phyloP scores from a whole-genome alignment of 2,329 filamentous ascomycete genomes.

The Mycosphaerella sp. region DNA sequence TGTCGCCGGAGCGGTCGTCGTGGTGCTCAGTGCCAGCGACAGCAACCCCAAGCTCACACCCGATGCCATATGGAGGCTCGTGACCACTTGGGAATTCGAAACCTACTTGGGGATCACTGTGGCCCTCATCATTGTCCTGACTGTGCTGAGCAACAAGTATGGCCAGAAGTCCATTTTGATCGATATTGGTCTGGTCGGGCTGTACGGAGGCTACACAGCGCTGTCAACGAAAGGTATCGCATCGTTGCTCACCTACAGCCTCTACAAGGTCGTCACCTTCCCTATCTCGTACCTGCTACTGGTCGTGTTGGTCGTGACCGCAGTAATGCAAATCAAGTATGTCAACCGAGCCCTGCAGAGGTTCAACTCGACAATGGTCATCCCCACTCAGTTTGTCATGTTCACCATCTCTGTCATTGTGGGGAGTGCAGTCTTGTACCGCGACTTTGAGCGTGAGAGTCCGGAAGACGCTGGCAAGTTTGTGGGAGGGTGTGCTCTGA shows the following conservation, averaged over 20 bases:
- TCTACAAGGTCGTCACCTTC: slow-evolving; percentile 83
- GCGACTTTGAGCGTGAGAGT: slow-evolving; percentile 84
- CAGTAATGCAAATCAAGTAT: slow-evolving; percentile 95
- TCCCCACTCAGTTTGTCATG: slow-evolving; percentile 93
- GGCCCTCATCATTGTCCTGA: slow-evolving; percentile 64
- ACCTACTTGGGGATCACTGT: slow-evolving; percentile 77
- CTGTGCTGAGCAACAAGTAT: slow-evolving; percentile 76
- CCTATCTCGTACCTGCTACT: slow-evolving; percentile 87
- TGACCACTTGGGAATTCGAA: slow-evolving; percentile 82
- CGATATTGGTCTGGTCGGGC: slow-evolving; percentile 82
- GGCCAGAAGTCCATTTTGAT: slow-evolving; percentile 84
- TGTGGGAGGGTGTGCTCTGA: slow-evolving; percentile 80
- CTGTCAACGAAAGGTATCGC: slow-evolving; percentile 94
- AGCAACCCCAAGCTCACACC: slow-evolving; percentile 88
- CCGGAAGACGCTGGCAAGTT: slow-evolving; percentile 72
- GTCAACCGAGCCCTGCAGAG: slow-evolving; percentile 84
- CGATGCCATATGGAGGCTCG: slow-evolving; percentile 81
- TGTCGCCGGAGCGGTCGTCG: slow-evolving; percentile 79
- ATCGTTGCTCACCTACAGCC: slow-evolving; percentile 83
- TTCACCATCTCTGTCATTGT: slow-evolving; percentile 95
- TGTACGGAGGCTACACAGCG: slow-evolving; percentile 98
- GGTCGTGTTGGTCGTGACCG: slow-evolving; percentile 70
- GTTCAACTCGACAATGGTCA: slow-evolving; percentile 96
- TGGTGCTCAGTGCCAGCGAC: slow-evolving; percentile 83
- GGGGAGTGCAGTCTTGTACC: slow-evolving; percentile 85